Conservation (phyloP, 495 filamentous ascomycete species). For the Aspergillus asperescens region DNA sequence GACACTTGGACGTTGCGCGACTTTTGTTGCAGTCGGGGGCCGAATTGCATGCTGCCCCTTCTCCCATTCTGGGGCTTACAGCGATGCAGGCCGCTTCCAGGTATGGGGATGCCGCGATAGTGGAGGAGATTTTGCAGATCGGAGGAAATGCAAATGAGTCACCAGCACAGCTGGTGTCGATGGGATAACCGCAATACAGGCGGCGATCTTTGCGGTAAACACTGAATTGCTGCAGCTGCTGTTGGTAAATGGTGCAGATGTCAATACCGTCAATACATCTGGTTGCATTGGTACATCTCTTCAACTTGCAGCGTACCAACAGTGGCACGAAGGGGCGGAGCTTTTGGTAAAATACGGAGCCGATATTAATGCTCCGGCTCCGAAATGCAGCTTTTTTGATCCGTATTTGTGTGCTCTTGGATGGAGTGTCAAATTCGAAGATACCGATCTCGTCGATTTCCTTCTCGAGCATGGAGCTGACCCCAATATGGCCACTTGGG, state of each 20-base stretch:
- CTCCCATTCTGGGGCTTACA: slow-evolving; percentile 7
- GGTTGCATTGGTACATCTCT: not conserved
- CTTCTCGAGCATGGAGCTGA: too few species aligned
- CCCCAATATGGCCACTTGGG: too few species aligned
- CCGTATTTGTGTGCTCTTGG: too few species aligned
- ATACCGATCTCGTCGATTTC: too few species aligned
- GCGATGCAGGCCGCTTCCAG: slow-evolving; percentile 12
- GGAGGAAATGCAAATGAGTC: slow-evolving; percentile 24
- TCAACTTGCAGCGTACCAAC: not conserved
- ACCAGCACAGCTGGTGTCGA: slow-evolving; percentile 8
- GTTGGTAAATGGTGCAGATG: not conserved
- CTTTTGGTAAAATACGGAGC: not conserved
- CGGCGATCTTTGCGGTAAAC: slow-evolving; percentile 8
- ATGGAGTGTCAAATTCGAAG: too few species aligned
- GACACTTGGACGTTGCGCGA: not conserved
- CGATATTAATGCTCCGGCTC: not conserved
- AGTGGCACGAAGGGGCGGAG: not conserved
- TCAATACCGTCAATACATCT: not conserved
- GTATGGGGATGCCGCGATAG: slow-evolving; percentile 8
- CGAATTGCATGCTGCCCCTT: not conserved
- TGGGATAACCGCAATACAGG: slow-evolving; percentile 11
- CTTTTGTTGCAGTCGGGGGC: not conserved
- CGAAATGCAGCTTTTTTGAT: too few species aligned
- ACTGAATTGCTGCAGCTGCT: not conserved
- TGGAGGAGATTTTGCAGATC: slow-evolving; percentile 3